Conservation (phyloP, 257 asterid genomes). For the Nicotiana knightiana region DNA sequence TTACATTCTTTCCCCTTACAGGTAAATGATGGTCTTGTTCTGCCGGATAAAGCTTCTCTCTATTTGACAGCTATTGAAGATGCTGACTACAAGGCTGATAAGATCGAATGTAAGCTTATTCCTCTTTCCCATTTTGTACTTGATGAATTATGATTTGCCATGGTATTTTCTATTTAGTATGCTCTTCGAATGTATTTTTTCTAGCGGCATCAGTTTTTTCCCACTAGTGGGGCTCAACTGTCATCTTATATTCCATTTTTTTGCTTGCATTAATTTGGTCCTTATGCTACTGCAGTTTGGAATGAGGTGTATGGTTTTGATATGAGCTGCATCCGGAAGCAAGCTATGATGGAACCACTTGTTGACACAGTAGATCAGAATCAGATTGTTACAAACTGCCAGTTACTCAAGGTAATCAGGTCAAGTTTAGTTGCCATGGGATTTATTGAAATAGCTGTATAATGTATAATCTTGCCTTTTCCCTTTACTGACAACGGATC, state of each 20-base stretch:
- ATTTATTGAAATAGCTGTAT: neutral
- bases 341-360: constrained; percentile 79
- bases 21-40: constrained; percentile 68
- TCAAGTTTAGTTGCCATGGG: constrained; percentile 1
- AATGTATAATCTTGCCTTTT: neutral
- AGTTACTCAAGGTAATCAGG: constrained; percentile 70
- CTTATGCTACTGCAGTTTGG: constrained; percentile 55
- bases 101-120: constrained; percentile 75
- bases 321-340: constrained; percentile 98
- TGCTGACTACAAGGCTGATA: constrained; percentile 96
- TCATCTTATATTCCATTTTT: neutral
- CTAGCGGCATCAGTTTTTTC: neutral
- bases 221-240: neutral
- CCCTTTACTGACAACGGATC: neutral
- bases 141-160: constrained; percentile 9
- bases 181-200: neutral
- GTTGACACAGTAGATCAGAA: constrained; percentile 92
- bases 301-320: constrained; percentile 85
- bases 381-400: constrained; percentile 85
- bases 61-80: constrained; percentile 91
- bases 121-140: constrained; percentile 7
- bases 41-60: constrained; percentile 91
- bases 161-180: neutral
- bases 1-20: constrained; percentile 17
- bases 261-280: neutral